These are phyloP conservation scores for Chlorella vulgaris DNA, from an alignment of 139 green algal genomes.

Conservation along the genomic window DNA sequence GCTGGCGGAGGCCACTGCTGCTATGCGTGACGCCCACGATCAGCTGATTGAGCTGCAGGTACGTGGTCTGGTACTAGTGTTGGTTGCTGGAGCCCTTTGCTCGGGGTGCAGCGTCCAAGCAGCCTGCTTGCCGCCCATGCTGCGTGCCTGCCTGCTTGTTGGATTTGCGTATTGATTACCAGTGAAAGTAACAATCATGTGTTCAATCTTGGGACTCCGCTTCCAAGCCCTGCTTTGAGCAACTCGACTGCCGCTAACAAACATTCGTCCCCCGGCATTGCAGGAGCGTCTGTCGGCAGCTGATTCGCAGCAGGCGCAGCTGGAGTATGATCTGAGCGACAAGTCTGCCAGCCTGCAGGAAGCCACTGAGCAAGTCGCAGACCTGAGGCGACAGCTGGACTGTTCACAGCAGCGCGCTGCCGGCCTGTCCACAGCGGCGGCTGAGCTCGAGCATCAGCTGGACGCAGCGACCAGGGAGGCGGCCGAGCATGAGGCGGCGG, in stretches of 20 bases:
- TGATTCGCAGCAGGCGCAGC: constrained; percentile 27
- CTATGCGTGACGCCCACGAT: constrained; percentile 23
- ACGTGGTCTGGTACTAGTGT: background rate
- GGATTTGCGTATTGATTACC: too few species aligned
- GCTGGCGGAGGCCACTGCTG: constrained; percentile 14
- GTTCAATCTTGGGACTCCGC: too few species aligned
- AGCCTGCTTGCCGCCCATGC: too few species aligned
- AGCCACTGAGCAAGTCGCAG: background rate
- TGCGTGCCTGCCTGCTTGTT: too few species aligned
- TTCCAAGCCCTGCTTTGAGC: too few species aligned
- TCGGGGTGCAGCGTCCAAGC: too few species aligned
- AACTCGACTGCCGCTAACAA: too few species aligned
- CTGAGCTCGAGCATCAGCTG: background rate
- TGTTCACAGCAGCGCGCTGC: background rate
- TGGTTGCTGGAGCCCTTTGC: background rate
- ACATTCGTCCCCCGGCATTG: too few species aligned
- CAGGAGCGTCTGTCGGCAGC: constrained; percentile 9
- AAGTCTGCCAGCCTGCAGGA: constrained; percentile 27
- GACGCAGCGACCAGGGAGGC: background rate
- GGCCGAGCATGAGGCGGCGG: background rate
- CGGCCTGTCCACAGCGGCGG: background rate
- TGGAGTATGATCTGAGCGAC: constrained; percentile 31
- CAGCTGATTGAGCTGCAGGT: constrained; percentile 27
- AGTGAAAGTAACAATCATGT: too few species aligned
- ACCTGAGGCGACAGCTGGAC: constrained; percentile 14